Evolutionary conservation across 2,329 filamentous ascomycete genomes (phyloP), one percentile per base, ranked within the genome.

Genomic region (Aureobasidium subglaciale): DNA sequence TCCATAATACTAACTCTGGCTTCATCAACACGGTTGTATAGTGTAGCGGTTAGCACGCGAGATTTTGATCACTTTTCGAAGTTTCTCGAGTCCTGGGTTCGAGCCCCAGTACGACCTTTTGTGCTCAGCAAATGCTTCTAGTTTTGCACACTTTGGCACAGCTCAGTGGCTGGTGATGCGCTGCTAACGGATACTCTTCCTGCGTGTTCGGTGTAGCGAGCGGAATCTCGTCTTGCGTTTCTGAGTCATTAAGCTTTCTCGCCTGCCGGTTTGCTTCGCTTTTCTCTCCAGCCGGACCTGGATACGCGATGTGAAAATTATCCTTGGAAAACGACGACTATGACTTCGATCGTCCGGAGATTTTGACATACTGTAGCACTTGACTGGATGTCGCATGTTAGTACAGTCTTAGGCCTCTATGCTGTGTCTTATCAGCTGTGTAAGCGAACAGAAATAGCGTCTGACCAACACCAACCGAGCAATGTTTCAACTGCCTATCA

Each of bases 11-110:
- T n/a, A n/a, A n/a, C n/a, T n/a, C n/a, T n/a, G n/a, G n/a, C 8
- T 13, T 20, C 16, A 32, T n/a, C 30, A 48, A 48, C 9, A 16
- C 9, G 50, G 50, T 54, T 54, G 37, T 54, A 38, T 54, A 54
- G 50, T 54, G 50, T 54, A 54, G 50, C 24, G 50, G 50, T 54
- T 41, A 54, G 50, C 50, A 54, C 50, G 50, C 20, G 38, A 22
- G 50, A 54, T 54, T 54, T 54, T 54, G 50, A 53, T 30, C n/a
- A 54, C 27, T 35, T 8, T 35, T 38, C 16, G 34, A 42, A 27
- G 2, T 13, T 54, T 54, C 50, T 22, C 38, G 50, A 54, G 38
- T 54, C 50, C 38, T 29, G 37, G 38, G 50, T 54, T 54, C 50
- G 50, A 54, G 20, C 38, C 50, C 38, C 37, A 29, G 38, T 38